Conservation (phyloP, 768 basidiomycete species). For the Leccinum fibrillosum region DNA sequence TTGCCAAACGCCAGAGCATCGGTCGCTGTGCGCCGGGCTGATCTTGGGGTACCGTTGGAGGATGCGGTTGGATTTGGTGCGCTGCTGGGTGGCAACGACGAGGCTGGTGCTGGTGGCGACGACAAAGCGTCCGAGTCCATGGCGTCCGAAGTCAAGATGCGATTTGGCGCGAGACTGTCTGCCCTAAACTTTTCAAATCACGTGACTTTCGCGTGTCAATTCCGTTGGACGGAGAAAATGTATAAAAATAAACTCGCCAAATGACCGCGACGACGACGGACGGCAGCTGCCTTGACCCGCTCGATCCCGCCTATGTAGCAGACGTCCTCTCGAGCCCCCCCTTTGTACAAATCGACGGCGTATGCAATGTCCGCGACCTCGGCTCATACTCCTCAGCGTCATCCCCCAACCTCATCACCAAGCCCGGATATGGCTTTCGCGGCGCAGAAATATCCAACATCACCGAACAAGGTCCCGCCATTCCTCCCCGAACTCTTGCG, state of each 20-base stretch:
- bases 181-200: constrained; percentile 36
- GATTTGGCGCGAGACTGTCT: constrained; percentile 40
- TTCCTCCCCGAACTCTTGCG: neutral
- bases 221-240: neutral
- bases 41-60: constrained; percentile 33
- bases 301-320: constrained; percentile 64
- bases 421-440: constrained; percentile 57
- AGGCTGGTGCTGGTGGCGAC: constrained; percentile 47
- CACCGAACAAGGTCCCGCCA: constrained; percentile 58
- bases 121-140: constrained; percentile 61
- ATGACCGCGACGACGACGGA: neutral
- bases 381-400: constrained; percentile 53
- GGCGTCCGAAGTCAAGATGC: constrained; percentile 5
- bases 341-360: constrained; percentile 68
- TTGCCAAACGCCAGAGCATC: constrained; percentile 56
- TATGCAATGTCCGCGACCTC: constrained; percentile 73
- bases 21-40: constrained; percentile 37
- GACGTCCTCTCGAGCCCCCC: constrained; percentile 65
- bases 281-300: constrained; percentile 39
- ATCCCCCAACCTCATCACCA: constrained; percentile 49
- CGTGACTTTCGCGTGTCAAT: constrained; percentile 16
- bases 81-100: constrained; percentile 53
- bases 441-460: constrained; percentile 72
- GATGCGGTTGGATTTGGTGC: constrained; percentile 39
- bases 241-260: neutral